Conservation (phyloP, 257 asterid species). For the Schizonepeta tenuifolia region DNA sequence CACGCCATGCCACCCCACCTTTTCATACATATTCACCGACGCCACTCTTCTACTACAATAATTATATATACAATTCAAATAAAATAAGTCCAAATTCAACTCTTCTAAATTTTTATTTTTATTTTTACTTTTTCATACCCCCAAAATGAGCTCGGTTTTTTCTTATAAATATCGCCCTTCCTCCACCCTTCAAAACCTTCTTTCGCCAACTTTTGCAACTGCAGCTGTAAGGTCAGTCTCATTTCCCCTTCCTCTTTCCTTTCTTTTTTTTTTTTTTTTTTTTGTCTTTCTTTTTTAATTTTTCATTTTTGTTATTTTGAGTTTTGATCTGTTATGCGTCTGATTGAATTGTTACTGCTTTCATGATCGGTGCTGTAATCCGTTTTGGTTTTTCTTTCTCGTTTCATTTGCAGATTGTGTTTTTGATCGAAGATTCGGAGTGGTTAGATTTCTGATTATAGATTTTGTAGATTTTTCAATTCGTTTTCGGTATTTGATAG, state of each 20-base stretch:
- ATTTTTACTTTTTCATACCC: background rate
- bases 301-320: background rate
- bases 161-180: slow-evolving; percentile 43
- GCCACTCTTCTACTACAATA: slow-evolving; percentile 20
- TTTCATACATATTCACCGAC: slow-evolving; percentile 17
- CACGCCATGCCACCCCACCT: background rate
- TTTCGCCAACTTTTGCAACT: slow-evolving; percentile 19
- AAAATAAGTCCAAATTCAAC: background rate
- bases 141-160: background rate
- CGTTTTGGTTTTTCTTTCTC: background rate
- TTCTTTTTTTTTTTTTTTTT: background rate
- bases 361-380: background rate
- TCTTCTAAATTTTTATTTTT: background rate
- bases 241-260: background rate
- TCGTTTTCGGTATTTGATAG: background rate
- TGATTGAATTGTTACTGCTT: background rate
- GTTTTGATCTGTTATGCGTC: background rate
- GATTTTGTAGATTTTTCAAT: background rate
- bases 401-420: slow-evolving; percentile 29
- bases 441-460: background rate
- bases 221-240: slow-evolving; percentile 31
- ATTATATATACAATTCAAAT: too few species aligned
- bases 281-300: background rate
- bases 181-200: background rate
- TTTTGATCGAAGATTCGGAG: slow-evolving; percentile 14